phyloP scores from a whole-genome alignment of 2,329 filamentous ascomycete species.

The Monilinia laxa region DNA sequence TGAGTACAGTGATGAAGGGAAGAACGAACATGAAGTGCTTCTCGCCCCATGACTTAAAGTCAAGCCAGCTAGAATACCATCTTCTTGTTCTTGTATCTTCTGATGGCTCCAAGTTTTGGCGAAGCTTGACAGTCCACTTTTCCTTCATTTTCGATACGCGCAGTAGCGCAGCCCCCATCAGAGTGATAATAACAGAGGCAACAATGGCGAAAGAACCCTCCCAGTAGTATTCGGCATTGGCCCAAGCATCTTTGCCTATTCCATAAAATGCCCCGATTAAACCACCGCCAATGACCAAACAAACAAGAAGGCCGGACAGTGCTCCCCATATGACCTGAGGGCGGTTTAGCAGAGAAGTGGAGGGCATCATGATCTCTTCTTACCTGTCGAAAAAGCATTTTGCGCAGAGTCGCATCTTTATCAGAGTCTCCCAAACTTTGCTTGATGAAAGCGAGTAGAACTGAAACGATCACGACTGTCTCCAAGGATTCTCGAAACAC shows the following conservation, averaged over 20 bases:
- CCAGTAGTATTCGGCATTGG: constrained; percentile 70
- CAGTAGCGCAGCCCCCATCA: constrained; percentile 77
- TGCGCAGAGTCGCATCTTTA: constrained; percentile 62
- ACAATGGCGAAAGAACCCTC: constrained; percentile 77
- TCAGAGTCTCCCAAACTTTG: constrained; percentile 69
- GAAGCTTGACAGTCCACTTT: constrained; percentile 84
- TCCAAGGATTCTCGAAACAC: constrained; percentile 84
- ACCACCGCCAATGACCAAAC: constrained; percentile 57
- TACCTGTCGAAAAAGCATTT: constrained; percentile 61
- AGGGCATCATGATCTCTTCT: neutral
- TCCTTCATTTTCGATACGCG: constrained; percentile 80
- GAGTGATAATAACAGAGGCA: constrained; percentile 74
- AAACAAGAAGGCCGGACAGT: constrained; percentile 52
- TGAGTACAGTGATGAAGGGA: constrained; percentile 82
- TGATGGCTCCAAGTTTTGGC: constrained; percentile 58
- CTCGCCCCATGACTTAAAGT: constrained; percentile 64
- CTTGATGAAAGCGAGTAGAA: constrained; percentile 83
- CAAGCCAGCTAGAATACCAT: constrained; percentile 41
- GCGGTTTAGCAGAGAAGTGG: neutral
- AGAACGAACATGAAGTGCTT: constrained; percentile 85
- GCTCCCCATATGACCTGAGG: constrained; percentile 59
- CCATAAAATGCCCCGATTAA: constrained; percentile 66
- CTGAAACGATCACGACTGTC: constrained; percentile 80
- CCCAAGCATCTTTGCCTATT: constrained; percentile 66
- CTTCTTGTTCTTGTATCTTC: constrained; percentile 38